These are phyloP conservation scores for Hygrophoropsis aurantiaca DNA, from an alignment of 768 basidiomycete species.

Conservation along the genomic window DNA sequence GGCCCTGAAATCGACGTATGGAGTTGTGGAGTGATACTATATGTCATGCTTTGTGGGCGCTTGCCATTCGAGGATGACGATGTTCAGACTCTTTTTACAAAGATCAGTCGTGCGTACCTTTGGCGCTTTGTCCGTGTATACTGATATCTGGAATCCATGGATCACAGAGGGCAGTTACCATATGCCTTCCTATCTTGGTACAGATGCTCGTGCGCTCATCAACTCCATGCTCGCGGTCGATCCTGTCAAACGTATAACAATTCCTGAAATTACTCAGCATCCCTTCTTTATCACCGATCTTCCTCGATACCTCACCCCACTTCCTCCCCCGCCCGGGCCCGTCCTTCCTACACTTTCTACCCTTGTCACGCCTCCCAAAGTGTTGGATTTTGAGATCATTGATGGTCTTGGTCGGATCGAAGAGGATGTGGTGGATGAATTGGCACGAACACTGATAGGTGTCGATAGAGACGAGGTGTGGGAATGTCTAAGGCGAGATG, in stretches of 20 bases:
- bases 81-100: slow-evolving; percentile 88
- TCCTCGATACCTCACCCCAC: slow-evolving; percentile 80
- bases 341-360: slow-evolving; percentile 73
- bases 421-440: slow-evolving; percentile 84
- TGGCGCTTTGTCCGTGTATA: background rate
- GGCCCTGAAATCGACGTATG: slow-evolving; percentile 99
- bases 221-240: slow-evolving; percentile 90
- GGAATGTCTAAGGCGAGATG: slow-evolving; percentile 80
- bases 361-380: slow-evolving; percentile 66
- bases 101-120: slow-evolving; percentile 75
- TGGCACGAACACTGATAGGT: slow-evolving; percentile 68
- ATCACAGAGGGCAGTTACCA: slow-evolving; percentile 81
- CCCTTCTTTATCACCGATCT: slow-evolving; percentile 89
- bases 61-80: slow-evolving; percentile 98
- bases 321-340: slow-evolving; percentile 76
- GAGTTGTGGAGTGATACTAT: slow-evolving; percentile 98
- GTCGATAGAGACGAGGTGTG: slow-evolving; percentile 85
- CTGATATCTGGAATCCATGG: background rate
- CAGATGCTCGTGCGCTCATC: slow-evolving; percentile 78
- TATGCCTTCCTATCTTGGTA: slow-evolving; percentile 77
- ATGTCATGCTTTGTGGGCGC: slow-evolving; percentile 94
- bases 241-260: slow-evolving; percentile 91
- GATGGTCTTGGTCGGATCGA: slow-evolving; percentile 91
- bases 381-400: slow-evolving; percentile 80
- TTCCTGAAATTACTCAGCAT: slow-evolving; percentile 87